A percentile compares a stretch with the other conserved stretches of the same genome.
phyloP scores from a whole-genome alignment of 495 filamentous ascomycete species.

The Halenospora varia region DNA sequence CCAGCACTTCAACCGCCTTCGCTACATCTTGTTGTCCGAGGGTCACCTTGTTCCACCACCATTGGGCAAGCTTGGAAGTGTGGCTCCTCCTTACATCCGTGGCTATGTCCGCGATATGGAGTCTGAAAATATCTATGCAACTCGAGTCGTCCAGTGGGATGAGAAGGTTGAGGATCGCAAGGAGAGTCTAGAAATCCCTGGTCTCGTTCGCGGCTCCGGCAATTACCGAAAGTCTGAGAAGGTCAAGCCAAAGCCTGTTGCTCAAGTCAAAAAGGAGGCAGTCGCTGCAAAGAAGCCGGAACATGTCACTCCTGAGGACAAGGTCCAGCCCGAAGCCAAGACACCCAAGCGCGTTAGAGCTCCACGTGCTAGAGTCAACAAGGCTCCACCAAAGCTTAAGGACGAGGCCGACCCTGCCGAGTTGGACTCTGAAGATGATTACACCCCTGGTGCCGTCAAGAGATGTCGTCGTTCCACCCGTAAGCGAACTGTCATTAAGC shows the following conservation, averaged over 20 bases:
- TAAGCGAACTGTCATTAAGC: neutral
- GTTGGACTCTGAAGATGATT: constrained; percentile 5
- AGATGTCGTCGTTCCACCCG: neutral
- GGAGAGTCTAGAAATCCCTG: constrained; percentile 6
- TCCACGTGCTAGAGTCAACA: too few relatives aligned
- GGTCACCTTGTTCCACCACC: constrained; percentile 34
- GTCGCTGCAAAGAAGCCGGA: neutral
- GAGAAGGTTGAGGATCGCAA: constrained; percentile 27
- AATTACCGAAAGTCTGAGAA: constrained; percentile 4
- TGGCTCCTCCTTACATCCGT: constrained; percentile 21
- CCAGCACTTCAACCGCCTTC: constrained; percentile 29
- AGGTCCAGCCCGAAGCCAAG: neutral
- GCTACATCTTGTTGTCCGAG: constrained; percentile 26
- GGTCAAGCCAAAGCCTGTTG: neutral
- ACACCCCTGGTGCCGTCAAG: neutral
- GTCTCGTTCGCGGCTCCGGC: constrained; percentile 19
- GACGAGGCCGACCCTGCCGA: constrained; percentile 2
- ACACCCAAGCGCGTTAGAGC: neutral
- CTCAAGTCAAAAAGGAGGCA: neutral
- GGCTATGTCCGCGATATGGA: constrained; percentile 28
- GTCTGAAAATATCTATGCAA: constrained; percentile 2
- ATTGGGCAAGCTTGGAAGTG: constrained; percentile 15
- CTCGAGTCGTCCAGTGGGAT: constrained; percentile 23
- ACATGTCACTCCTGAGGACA: neutral
- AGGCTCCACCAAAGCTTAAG: neutral